Conservation (phyloP, 2,329 filamentous ascomycete species). For the Cercospora beticola region DNA sequence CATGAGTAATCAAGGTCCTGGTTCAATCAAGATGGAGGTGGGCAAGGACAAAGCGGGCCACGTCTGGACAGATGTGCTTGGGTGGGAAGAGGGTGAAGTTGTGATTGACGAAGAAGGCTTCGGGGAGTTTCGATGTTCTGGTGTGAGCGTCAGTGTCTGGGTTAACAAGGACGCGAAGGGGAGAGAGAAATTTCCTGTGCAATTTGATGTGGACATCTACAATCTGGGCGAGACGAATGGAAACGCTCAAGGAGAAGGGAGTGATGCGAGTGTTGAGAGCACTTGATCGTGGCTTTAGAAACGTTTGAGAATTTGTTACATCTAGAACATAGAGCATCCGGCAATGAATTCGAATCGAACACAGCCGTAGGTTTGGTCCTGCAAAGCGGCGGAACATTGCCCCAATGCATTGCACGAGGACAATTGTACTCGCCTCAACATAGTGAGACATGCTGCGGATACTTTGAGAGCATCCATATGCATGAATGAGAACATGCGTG, state of each 20-base stretch:
- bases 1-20: constrained; percentile 33
- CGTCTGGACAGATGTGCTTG: constrained; percentile 64
- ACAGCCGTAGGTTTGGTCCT: neutral
- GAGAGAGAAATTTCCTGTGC: constrained; percentile 46
- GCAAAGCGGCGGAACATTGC: neutral
- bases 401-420: neutral
- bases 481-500: neutral
- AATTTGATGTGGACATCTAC: constrained; percentile 32
- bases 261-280: neutral
- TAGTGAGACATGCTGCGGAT: neutral
- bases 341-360: neutral
- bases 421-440: neutral
- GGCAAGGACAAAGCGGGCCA: constrained; percentile 54
- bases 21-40: constrained; percentile 60
- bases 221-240: neutral
- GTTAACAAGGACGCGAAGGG: constrained; percentile 58
- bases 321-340: neutral
- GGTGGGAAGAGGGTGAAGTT: constrained; percentile 57
- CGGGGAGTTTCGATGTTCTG: constrained; percentile 57
- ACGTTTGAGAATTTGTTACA: neutral
- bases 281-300: neutral
- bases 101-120: constrained; percentile 60
- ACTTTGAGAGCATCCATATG: neutral
- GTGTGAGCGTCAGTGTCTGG: constrained; percentile 61
- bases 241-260: neutral